Base-by-base conservation (phyloP, 2,329 filamentous ascomycete species). In the Hypoxylon sp. region DNA sequence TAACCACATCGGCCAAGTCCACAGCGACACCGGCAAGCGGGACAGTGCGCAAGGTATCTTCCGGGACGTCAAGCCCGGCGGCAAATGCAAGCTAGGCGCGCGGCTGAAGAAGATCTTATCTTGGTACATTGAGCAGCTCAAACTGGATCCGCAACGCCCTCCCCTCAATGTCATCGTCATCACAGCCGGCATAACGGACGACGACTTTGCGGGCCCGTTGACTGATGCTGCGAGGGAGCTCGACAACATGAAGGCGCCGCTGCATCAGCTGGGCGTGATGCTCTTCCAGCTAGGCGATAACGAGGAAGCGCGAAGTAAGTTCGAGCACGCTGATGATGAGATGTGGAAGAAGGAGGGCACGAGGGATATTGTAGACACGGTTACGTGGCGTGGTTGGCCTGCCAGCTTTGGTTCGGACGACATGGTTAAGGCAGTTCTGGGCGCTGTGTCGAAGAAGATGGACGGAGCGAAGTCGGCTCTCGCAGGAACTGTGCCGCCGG, bases 251-350 rank as follows among this genome's bases (percentile, higher is more conserved):
- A 58, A 57, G 8, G 71, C 69, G 13, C 63, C 71, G 8, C 55
- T 37, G 37, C 72, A 74, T 17, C 86, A 89, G 72, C 87, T 88
- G 33, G 77, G 77, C 17, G 70, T 74, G 5, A 72, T 72, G 71
- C 71, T 74, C 10, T 75, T 75, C 66, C 74, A 74, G 60, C 58
- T 74, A n/a, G 73, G 72, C 46, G 73, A 75, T 47, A 63, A 74
- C 62, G 72, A 74, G 57, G 71, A 76, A 17, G 70, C 63, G 17
- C 67, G 69, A 5, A 61, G 46, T 35, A 66, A 61, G n/a, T 74
- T 74, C 52, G 72, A 74, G 62, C 70, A 74, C 26, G 71, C 69
- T 11, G 73, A 74, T 63, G 72, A 74, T 47, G 62, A 73, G 47
- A 69, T 74, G 72, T 69, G 66, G 60, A 68, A 63, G 59, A 52